Evolutionary conservation across 2,329 filamentous ascomycete species (phyloP), one percentile per base, ranked within the genome.

Genomic region (Talaromyces rugulosus): DNA sequence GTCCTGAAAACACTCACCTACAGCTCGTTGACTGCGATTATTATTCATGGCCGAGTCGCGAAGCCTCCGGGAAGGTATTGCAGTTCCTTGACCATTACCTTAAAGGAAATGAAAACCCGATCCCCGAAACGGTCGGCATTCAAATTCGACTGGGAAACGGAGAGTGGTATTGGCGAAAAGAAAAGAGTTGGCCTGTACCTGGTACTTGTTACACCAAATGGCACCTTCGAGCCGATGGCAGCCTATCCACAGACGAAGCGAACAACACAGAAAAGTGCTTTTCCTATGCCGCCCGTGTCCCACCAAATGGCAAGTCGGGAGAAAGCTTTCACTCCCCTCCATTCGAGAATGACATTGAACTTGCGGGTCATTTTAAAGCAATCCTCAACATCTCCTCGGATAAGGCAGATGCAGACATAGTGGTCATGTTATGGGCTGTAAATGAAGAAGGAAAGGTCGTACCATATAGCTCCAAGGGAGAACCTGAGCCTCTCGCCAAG

Each of bases 131-230:
- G 16, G 54, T 56, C 16, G 54, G 54, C 27, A 56, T 56, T 42
- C 54, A 56, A 56, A 33, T 56, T 28, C 34, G 54, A 33, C 18
- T 56, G 11, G 54, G 54, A 7, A 42, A 56, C 28, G 54, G 54
- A 40, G 40, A 56, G 16, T 56, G 54, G 54, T 56, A 56, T 40
- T 56, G 54, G 54, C n/a, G 54, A 34, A 56, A 34, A 40, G 54
- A 56, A 56, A 42, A 56, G 11, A 42, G 18, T 23, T 56, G 54
- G 54, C 33, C 34, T n/a, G 31, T 56, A 18, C 54, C 54, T 18
- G 54, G 54, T 40, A 56, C 28, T 18, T 9, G 12, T 23, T 56
- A 56, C 27, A 28, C 40, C 27, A 42, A 56, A 34, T 56, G 54
- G 54, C 54, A 56, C 27, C 54, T 56, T n/a, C 11, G 18, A 23